Percentiles rank a stretch among this genome's conserved stretches.
Conservation (phyloP, 495 filamentous ascomycete species). For the Bryoglossum gracile region DNA sequence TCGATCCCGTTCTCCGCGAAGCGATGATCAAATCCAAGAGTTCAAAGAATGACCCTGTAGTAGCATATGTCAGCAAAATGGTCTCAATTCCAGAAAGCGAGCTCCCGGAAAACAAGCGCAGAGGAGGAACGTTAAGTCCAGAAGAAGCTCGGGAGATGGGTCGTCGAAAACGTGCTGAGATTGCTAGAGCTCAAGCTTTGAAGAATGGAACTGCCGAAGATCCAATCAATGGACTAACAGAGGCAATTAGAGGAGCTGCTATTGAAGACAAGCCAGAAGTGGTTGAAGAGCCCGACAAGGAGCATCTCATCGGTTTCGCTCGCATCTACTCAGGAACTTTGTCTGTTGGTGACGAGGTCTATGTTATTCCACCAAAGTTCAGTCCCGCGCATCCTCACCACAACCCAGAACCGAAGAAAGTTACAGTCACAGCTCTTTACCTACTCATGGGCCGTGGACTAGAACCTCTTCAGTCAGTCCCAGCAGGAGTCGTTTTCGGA, state of each 20-base stretch:
- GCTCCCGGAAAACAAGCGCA: constrained; percentile 69
- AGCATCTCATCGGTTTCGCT: constrained; percentile 92
- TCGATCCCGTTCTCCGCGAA: constrained; percentile 59
- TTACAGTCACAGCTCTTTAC: constrained; percentile 82
- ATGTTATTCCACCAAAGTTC: constrained; percentile 88
- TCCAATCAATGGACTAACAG: constrained; percentile 39
- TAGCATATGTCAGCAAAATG: constrained; percentile 98
- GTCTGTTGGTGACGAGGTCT: constrained; percentile 82
- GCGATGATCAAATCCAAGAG: constrained; percentile 79
- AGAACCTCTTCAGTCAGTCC: constrained; percentile 74
- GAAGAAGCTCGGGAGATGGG: constrained; percentile 86
- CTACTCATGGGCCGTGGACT: constrained; percentile 91
- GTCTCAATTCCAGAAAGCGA: constrained; percentile 90
- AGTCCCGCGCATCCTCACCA: constrained; percentile 70
- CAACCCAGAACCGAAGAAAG: constrained; percentile 70
- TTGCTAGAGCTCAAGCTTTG: constrained; percentile 63
- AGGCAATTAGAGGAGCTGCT: constrained; percentile 43
- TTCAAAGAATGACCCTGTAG: constrained; percentile 61
- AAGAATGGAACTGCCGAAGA: constrained; percentile 29
- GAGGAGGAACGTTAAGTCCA: constrained; percentile 59
- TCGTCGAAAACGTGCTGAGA: constrained; percentile 80
- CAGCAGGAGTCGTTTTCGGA: constrained; percentile 94
- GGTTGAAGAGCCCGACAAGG: constrained; percentile 56
- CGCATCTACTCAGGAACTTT: constrained; percentile 87
- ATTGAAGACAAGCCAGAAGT: constrained; percentile 41